Evolutionary conservation across 768 basidiomycete species (phyloP).

Genomic region (Tremella yokohamensis): DNA sequence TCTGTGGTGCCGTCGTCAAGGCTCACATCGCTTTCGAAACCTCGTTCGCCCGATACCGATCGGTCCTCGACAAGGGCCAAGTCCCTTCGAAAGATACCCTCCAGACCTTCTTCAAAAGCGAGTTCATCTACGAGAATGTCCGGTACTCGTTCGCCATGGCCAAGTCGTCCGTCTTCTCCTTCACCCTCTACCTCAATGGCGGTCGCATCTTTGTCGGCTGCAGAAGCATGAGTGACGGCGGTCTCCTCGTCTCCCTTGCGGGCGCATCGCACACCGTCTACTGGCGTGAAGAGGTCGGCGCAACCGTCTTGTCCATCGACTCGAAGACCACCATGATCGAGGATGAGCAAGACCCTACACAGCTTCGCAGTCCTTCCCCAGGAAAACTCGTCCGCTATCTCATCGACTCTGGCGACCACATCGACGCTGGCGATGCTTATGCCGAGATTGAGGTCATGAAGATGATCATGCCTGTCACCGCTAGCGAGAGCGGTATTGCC

Average conservation of each 20-base stretch:
- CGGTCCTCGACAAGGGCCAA: constrained; percentile 95
- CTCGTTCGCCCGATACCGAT: constrained; percentile 88
- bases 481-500: constrained; percentile 86
- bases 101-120: constrained; percentile 92
- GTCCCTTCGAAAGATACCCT: constrained; percentile 90
- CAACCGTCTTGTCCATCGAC: constrained; percentile 78
- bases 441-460: constrained; percentile 98
- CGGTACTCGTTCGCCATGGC: constrained; percentile 95
- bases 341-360: constrained; percentile 98
- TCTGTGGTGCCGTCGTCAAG: constrained; percentile 94
- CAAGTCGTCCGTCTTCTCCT: constrained; percentile 78
- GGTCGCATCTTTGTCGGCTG: constrained; percentile 88
- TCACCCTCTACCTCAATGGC: constrained; percentile 96
- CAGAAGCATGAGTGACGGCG: constrained; percentile 88
- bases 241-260: constrained; percentile 82
- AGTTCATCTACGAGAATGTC: constrained; percentile 94
- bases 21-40: constrained; percentile 84
- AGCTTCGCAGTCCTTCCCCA: constrained; percentile 89
- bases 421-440: constrained; percentile 93
- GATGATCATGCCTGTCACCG: constrained; percentile 98
- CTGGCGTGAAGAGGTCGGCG: constrained; percentile 97
- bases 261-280: constrained; percentile 96
- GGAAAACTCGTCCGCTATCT: constrained; percentile 93
- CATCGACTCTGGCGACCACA: constrained; percentile 94
- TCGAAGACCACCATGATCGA: constrained; percentile 97